Evolutionary conservation across 805 yeast genomes (phyloP).

Genomic region (Candida chauliodis): DNA sequence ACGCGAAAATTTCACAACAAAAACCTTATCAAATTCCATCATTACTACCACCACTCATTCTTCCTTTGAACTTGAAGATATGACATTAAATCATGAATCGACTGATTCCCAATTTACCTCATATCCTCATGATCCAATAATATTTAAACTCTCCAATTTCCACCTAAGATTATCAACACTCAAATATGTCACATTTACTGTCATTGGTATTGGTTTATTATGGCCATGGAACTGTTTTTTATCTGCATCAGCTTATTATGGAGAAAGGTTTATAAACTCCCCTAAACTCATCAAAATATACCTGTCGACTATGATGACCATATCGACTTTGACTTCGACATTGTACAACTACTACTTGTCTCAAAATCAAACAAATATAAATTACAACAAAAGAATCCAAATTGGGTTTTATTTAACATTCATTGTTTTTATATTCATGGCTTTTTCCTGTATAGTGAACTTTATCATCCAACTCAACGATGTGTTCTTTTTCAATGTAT

Average conservation of each 20-base stretch:
- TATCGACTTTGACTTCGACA: constrained; percentile 69
- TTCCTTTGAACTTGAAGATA: constrained; percentile 12
- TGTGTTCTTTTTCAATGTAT: constrained; percentile 42
- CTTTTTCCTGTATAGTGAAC: constrained; percentile 42
- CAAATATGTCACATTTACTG: constrained; percentile 55
- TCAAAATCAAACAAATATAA: constrained; percentile 57
- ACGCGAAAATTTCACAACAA: constrained; percentile 5
- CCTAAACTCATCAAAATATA: constrained; percentile 55
- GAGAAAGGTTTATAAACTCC: constrained; percentile 51
- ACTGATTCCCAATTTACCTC: constrained; percentile 4
- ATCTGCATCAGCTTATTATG: constrained; percentile 80
- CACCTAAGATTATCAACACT: constrained; percentile 21
- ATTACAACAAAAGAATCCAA: constrained; percentile 54
- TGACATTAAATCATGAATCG: constrained; percentile 12
- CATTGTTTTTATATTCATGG: constrained; percentile 54
- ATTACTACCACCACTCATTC: neutral
- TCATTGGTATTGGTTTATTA: constrained; percentile 72
- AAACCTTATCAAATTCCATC: constrained; percentile 2
- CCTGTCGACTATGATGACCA: constrained; percentile 84
- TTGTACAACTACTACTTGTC: constrained; percentile 59
- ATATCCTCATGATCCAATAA: constrained; percentile 16
- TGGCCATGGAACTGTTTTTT: constrained; percentile 98
- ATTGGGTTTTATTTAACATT: constrained; percentile 60
- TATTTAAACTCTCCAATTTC: constrained; percentile 12
- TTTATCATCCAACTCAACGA: constrained; percentile 36